Conservation (phyloP, 2,329 filamentous ascomycete genomes). For the Aspergillus caelatus region DNA sequence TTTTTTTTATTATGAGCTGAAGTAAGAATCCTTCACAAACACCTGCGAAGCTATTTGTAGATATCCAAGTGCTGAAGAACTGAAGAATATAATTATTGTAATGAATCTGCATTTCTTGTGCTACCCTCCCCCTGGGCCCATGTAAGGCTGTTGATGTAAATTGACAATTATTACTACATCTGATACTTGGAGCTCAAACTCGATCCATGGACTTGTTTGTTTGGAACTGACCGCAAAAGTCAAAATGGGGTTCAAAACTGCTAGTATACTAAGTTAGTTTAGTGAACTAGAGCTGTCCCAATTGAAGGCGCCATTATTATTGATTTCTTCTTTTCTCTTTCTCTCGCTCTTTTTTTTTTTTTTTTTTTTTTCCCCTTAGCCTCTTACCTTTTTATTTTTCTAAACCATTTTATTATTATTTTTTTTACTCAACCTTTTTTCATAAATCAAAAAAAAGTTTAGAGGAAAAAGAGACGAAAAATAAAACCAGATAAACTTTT, state of each 20-base stretch:
- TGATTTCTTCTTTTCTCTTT: slow-evolving; percentile 21
- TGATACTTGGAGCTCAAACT: slow-evolving; percentile 24
- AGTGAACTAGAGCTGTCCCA: slow-evolving; percentile 22
- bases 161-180: slow-evolving; percentile 24
- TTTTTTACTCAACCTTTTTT: slow-evolving; percentile 8
- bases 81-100: background rate
- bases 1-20: background rate
- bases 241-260: slow-evolving; percentile 13
- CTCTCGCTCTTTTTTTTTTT: slow-evolving; percentile 8
- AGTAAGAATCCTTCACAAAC: background rate
- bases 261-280: slow-evolving; percentile 11
- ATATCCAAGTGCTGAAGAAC: background rate
- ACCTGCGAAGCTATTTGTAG: background rate
- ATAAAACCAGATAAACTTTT: slow-evolving; percentile 10
- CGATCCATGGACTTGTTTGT: slow-evolving; percentile 29
- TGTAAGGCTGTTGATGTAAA: slow-evolving; percentile 12
- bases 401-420: slow-evolving; percentile 11
- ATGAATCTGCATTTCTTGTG: slow-evolving; percentile 12
- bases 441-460: slow-evolving; percentile 1
- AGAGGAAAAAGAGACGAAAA: background rate
- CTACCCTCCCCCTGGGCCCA: background rate
- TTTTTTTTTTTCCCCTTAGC: slow-evolving; percentile 8
- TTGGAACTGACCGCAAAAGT: slow-evolving; percentile 16
- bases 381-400: slow-evolving; percentile 13
- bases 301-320: slow-evolving; percentile 22